Percentiles rank a stretch among this genome's conserved stretches.
Evolutionary conservation across 2,329 filamentous ascomycete species (phyloP).

Genomic region (Akanthomyces uredinophilus): DNA sequence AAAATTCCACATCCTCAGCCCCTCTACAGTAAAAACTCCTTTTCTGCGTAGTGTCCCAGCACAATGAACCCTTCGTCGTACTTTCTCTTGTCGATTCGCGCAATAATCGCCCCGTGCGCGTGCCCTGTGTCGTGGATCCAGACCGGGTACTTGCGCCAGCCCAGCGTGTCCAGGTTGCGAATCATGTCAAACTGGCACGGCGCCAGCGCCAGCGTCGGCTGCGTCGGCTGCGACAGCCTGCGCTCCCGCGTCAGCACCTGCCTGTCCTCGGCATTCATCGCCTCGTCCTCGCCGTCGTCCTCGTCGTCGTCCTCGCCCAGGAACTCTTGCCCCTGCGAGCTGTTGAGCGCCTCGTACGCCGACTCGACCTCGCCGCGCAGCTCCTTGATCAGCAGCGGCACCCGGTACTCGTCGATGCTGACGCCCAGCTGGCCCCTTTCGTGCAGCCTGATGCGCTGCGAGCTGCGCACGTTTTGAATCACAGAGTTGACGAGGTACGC

Average conservation of each 20-base stretch:
- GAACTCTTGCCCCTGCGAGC: conserved; percentile 65
- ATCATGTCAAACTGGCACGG: conserved; percentile 83
- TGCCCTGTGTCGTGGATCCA: conserved; percentile 75
- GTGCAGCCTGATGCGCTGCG: conserved; percentile 69
- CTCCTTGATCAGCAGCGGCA: conserved; percentile 70
- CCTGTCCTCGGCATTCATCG: conserved; percentile 35
- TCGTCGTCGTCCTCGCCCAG: conserved; percentile 36
- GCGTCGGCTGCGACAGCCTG: conserved; percentile 39
- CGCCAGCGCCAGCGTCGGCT: conserved; percentile 72
- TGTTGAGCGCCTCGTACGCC: conserved; percentile 68
- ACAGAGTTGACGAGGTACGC: conserved; percentile 71
- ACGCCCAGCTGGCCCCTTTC: conserved; percentile 65
- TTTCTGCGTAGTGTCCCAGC: conserved; percentile 72
- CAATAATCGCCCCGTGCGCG: conserved; percentile 85
- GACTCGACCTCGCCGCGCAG: conserved; percentile 72
- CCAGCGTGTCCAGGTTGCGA: conserved; percentile 62
- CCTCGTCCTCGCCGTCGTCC: conserved; percentile 22
- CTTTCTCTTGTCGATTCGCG: conserved; percentile 59
- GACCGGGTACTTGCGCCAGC: conserved; percentile 62
- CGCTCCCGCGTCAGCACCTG: conserved; percentile 37
- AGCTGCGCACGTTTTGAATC: conserved; percentile 71
- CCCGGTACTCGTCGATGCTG: conserved; percentile 64
- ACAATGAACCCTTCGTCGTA: conserved; percentile 77
- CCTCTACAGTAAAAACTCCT: conserved; percentile 54
- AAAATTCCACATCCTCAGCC: not conserved